A percentile compares a stretch with the other conserved stretches of the same genome.
These are phyloP conservation scores for Trichoderma breve DNA, from an alignment of 2,329 filamentous ascomycete species.

Conservation along the genomic window DNA sequence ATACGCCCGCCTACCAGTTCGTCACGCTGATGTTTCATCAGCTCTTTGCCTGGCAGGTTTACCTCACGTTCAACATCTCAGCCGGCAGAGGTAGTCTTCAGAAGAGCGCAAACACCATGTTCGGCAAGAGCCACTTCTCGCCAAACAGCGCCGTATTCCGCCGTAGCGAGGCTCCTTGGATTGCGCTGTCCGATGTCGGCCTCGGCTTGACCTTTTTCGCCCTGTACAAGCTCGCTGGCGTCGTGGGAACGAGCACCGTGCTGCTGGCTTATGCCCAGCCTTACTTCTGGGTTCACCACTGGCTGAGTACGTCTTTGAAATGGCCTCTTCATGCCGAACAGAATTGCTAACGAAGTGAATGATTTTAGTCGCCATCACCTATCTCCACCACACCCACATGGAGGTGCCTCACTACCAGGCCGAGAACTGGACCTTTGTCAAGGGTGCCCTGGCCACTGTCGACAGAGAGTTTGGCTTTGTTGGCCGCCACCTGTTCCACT, in stretches of 20 bases:
- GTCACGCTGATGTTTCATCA: slow-evolving; percentile 59
- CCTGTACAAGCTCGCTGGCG: slow-evolving; percentile 56
- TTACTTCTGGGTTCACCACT: slow-evolving; percentile 70
- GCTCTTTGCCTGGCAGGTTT: slow-evolving; percentile 62
- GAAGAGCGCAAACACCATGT: slow-evolving; percentile 25
- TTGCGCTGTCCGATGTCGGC: slow-evolving; percentile 60
- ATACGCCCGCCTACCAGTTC: slow-evolving; percentile 58
- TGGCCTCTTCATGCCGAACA: background rate
- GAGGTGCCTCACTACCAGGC: slow-evolving; percentile 49
- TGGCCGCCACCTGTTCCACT: slow-evolving; percentile 61
- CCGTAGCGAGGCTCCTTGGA: slow-evolving; percentile 52
- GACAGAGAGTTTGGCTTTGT: slow-evolving; percentile 63
- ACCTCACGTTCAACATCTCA: slow-evolving; percentile 60
- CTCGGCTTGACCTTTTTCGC: slow-evolving; percentile 49
- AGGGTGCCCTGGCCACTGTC: slow-evolving; percentile 59
- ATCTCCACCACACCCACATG: slow-evolving; percentile 58
- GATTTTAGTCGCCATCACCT: slow-evolving; percentile 64
- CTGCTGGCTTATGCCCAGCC: slow-evolving; percentile 61
- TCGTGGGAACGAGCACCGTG: slow-evolving; percentile 44
- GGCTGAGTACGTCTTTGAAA: slow-evolving; percentile 51
- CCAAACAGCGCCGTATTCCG: slow-evolving; percentile 61
- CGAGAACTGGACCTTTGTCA: slow-evolving; percentile 59
- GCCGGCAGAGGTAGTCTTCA: slow-evolving; percentile 2
- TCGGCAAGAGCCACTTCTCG: slow-evolving; percentile 56
- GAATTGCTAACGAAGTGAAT: background rate